Conservation (phyloP, 225 moss, liverwort and hornwort species). For the Antitrichia curtipendula region DNA sequence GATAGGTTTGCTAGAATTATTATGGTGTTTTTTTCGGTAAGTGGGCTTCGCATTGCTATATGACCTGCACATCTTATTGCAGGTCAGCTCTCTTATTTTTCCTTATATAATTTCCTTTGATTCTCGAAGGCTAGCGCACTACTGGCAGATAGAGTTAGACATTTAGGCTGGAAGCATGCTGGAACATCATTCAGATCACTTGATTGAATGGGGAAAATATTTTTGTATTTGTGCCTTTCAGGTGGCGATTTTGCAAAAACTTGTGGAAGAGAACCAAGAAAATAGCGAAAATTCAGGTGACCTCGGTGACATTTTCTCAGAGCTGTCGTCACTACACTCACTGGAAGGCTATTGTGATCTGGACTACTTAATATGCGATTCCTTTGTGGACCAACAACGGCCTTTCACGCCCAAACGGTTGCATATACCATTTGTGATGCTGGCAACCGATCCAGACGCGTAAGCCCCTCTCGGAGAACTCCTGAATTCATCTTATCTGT, state of each 20-base stretch:
- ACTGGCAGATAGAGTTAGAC: not conserved
- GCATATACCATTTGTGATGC: constrained; percentile 41
- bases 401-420: constrained; percentile 3
- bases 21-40: too few species aligned
- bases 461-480: not conserved
- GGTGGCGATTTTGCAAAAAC: constrained; percentile 23
- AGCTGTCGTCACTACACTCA: not conserved
- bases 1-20: not conserved
- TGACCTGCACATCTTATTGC: not conserved
- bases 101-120: too few species aligned
- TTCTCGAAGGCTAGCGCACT: not conserved
- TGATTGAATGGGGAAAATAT: not conserved
- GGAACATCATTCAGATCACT: not conserved
- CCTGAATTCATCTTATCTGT: not conserved
- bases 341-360: not conserved
- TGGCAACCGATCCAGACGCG: constrained; percentile 28
- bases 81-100: not conserved
- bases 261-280: constrained; percentile 22
- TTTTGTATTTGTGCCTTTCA: not conserved
- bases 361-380: constrained; percentile 1
- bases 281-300: not conserved
- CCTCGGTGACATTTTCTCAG: not conserved
- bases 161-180: not conserved
- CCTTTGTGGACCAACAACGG: not conserved
- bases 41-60: too few species aligned